Conservation (phyloP, 129 eudicot species). For the Saussurea involucrata region DNA sequence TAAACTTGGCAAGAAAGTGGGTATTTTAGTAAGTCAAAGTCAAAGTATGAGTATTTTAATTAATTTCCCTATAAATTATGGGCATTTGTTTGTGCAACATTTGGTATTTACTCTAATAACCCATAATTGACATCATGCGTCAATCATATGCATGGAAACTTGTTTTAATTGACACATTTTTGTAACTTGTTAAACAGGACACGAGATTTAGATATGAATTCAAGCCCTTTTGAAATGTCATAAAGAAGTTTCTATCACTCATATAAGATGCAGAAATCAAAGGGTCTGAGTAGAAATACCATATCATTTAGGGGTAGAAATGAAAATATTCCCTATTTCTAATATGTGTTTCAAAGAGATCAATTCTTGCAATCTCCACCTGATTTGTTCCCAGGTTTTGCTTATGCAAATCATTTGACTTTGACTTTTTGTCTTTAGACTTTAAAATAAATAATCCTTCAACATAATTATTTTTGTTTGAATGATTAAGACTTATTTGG, state of each 20-base stretch:
- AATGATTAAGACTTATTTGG: neutral
- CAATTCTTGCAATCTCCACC: neutral
- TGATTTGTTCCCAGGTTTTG: neutral
- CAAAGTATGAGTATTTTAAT: too few relatives aligned
- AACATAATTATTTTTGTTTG: neutral
- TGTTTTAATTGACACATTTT: neutral
- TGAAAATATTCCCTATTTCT: neutral
- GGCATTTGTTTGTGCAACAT: neutral
- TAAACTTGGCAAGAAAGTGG: too few relatives aligned
- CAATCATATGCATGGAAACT: neutral
- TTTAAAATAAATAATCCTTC: neutral
- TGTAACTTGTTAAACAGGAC: neutral
- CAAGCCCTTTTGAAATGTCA: neutral
- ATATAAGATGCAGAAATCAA: neutral
- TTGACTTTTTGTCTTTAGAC: neutral
- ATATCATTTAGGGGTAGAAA: neutral
- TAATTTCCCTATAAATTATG: neutral
- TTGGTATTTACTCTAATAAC: neutral
- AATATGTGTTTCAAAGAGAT: neutral
- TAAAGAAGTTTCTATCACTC: neutral
- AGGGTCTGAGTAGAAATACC: neutral
- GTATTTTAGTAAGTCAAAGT: too few relatives aligned
- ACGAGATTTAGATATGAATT: neutral
- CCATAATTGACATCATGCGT: neutral
- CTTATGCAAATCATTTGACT: neutral